Base-by-base conservation (phyloP, 768 basidiomycete species). In the Serendipita sp. region DNA sequence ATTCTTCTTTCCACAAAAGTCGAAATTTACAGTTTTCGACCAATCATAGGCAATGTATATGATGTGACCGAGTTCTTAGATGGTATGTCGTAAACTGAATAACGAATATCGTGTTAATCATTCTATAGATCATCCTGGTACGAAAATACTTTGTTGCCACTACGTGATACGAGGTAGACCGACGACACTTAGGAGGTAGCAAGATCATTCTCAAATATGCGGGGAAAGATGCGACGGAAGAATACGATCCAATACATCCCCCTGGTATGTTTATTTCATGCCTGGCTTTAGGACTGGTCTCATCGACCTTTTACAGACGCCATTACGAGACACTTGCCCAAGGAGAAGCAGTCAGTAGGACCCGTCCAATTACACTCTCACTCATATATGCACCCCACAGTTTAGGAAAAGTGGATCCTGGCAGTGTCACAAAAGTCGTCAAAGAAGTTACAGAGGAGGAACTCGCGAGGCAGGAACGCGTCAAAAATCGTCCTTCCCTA, bases 181-280 rank as follows among this genome's bases (percentile, higher is more conserved):
- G 2, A 18, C 48, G 18, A 18, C n/a, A 1, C 48, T 13, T 63
- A 80, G 89, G 91, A 37, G 92, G 91, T 5, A 84, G 83, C 70
- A 86, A 82, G 70, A 89, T 93, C 68, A 86, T 94, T 55, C 72
- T 94, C 18, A 85, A 83, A 69, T 88, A 91, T 69, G 92, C 83
- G 6, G 93, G 93, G 29, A 87, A 85, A 71, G 92, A 92, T 71
- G 90, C 90, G 36, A 95, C 87, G 84, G 79, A 80, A 66, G 89
- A 87, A 74, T 91, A 91, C 67, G 91, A 91, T 29, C 87, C 88
- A 1, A 90, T 96, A 60, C 93, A 95, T 70, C 92, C 93, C 2
- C 75, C 37, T 6, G 37, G 37, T 40, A 40, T 40, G 37, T 13
- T 13, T 13, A 40, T 40, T 2, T 40, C 37, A 13, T 13, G 2